Percentiles rank a stretch among this genome's conserved stretches.
Conservation (phyloP, 345 rosid species). For the Sisymbrium irio region DNA sequence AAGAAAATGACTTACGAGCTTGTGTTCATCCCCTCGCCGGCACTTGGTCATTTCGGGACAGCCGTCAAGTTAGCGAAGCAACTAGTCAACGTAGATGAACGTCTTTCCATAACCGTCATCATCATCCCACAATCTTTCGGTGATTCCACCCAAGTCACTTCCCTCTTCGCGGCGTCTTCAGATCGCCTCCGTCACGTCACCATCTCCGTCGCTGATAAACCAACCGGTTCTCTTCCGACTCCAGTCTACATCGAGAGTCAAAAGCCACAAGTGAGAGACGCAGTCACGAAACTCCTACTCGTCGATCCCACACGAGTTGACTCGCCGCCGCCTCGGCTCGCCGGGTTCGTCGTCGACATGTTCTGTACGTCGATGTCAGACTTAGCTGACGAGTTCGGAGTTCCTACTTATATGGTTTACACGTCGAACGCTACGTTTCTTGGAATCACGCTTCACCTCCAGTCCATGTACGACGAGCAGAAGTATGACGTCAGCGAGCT, state of each 20-base stretch:
- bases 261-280: conserved; percentile 41
- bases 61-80: conserved; percentile 40
- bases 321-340: conserved; percentile 35
- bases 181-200: conserved; percentile 27
- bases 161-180: conserved; percentile 3
- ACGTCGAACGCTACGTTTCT: conserved; percentile 47
- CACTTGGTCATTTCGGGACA: conserved; percentile 45
- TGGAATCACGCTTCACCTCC: conserved; percentile 31
- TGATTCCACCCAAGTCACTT: background rate
- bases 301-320: background rate
- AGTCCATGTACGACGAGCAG: conserved; percentile 20
- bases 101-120: conserved; percentile 43
- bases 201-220: conserved; percentile 24
- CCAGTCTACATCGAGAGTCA: conserved; percentile 29
- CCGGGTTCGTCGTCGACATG: conserved; percentile 56
- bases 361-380: conserved; percentile 50
- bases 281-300: too few species aligned
- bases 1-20: conserved; percentile 35
- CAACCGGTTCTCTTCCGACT: background rate
- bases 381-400: conserved; percentile 42
- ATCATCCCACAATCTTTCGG: conserved; percentile 25
- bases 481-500: conserved; percentile 27
- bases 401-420: conserved; percentile 47
- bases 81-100: conserved; percentile 31
- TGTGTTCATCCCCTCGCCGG: conserved; percentile 50